These are phyloP conservation scores for Chenopodium formosanum DNA, from an alignment of 148 eudicot genomes.

Conservation along the genomic window DNA sequence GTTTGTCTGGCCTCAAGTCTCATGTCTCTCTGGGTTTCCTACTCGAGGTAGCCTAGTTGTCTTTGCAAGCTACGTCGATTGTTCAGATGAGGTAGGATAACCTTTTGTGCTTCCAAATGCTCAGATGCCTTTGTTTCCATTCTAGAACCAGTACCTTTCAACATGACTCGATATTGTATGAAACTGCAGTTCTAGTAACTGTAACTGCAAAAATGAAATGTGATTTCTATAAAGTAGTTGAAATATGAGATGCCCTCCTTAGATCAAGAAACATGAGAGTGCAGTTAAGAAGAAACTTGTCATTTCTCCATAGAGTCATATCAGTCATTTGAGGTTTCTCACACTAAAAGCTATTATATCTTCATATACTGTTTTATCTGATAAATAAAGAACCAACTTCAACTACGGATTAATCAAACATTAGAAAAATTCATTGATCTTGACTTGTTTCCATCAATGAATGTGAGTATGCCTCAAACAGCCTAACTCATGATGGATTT, in stretches of 20 bases:
- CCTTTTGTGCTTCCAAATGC: not conserved
- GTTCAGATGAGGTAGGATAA: conserved; percentile 47
- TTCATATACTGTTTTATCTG: not conserved
- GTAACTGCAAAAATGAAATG: not conserved
- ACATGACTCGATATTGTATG: not conserved
- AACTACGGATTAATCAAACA: not conserved
- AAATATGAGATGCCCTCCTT: not conserved
- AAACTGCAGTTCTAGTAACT: not conserved
- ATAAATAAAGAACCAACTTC: not conserved
- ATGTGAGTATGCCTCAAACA: not conserved
- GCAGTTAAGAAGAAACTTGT: not conserved
- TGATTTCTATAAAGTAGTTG: not conserved
- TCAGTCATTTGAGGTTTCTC: not conserved
- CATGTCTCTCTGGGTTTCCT: conserved; percentile 68
- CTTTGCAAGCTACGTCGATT: conserved; percentile 59
- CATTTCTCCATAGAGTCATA: not conserved
- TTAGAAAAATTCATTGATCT: not conserved
- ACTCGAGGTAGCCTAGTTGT: conserved; percentile 63
- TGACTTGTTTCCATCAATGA: not conserved
- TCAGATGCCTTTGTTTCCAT: conserved; percentile 6
- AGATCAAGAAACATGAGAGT: not conserved
- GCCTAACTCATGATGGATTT: not conserved
- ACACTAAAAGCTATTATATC: not conserved
- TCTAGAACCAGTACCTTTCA: not conserved
- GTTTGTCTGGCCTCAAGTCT: conserved; percentile 89